Base-by-base conservation (phyloP, 805 yeast genomes). In the Pichia deserticola region DNA sequence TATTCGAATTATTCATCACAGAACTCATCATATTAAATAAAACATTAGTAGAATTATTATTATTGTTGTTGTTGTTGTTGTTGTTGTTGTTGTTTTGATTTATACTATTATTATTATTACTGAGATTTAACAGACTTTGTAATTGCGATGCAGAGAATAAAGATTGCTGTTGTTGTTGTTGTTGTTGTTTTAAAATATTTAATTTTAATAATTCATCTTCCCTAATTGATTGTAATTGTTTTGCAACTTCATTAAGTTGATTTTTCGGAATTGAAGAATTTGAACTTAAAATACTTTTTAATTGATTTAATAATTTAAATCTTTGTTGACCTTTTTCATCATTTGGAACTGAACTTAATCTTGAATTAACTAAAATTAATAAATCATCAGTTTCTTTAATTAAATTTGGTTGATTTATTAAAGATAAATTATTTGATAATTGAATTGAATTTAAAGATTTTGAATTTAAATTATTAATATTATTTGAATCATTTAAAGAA, bases 251-350 rank as follows among this genome's bases (percentile, higher is more conserved):
- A 50, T 64, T 64, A 25, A 68, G 52, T 49, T 66, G 68, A 15
- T 61, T 57, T 10, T 55, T 54, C 1, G 64, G 64, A 15, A 67
- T 60, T 15, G 51, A 54, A 2, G 63, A 44, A 15, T 54, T 50
- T 10, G 62, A 57, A 20, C 65, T 62, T 40, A 79, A 61, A 32
- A 78, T 66, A 15, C 48, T 54, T 36, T 69, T 67, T 49, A 79
- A 65, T 54, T 77, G 76, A 37, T 62, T 62, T 53, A 79, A 67
- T 5, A 78, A 75, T 38, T 69, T 67, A 48, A 68, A 67, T 42
- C 78, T 64, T 41, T 72, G 79, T 30, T 59, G 60, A 2, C 76
- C 68, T 54, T 75, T 75, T 11, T 60, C 44, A 52, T 75, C 76
- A 49, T 57, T 54, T 20, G 71, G 67, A 40, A 64, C 54, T 27